These are phyloP conservation scores for Mucor velutinosus DNA, from an alignment of 371 early-diverging fungal species.

Conservation along the genomic window DNA sequence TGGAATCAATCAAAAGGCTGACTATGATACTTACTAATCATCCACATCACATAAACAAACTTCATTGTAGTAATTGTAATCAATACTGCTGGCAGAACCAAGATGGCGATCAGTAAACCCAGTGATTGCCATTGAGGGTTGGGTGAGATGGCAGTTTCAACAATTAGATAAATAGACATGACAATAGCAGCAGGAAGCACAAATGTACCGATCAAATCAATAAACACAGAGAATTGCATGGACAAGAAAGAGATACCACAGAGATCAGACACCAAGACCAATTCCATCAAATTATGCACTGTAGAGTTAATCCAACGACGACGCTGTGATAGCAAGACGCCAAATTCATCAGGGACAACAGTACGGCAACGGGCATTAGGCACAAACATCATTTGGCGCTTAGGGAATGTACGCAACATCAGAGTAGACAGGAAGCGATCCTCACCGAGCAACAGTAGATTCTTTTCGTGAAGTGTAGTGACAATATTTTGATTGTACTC, in stretches of 20 bases:
- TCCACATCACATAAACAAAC: constrained; percentile 80
- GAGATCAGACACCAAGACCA: constrained; percentile 82
- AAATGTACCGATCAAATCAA: constrained; percentile 85
- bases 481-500: constrained; percentile 91
- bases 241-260: constrained; percentile 89
- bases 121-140: constrained; percentile 66
- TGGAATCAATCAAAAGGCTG: background rate
- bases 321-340: constrained; percentile 81
- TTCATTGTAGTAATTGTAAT: constrained; percentile 87
- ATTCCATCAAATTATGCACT: constrained; percentile 89
- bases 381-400: constrained; percentile 91
- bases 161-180: constrained; percentile 59
- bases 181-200: constrained; percentile 84
- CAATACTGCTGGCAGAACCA: constrained; percentile 84
- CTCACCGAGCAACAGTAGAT: constrained; percentile 93
- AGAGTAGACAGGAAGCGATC: constrained; percentile 95
- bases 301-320: constrained; percentile 95
- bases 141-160: constrained; percentile 50
- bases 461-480: constrained; percentile 96
- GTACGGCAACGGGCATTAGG: constrained; percentile 89
- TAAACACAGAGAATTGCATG: constrained; percentile 86
- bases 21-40: constrained; percentile 55
- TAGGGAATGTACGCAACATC: constrained; percentile 93
- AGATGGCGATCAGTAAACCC: constrained; percentile 62
- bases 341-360: constrained; percentile 80